Percentiles rank a stretch among this genome's conserved stretches.
phyloP scores from a whole-genome alignment of 139 green algal genomes.

The Limnomonas spitsbergensis region DNA sequence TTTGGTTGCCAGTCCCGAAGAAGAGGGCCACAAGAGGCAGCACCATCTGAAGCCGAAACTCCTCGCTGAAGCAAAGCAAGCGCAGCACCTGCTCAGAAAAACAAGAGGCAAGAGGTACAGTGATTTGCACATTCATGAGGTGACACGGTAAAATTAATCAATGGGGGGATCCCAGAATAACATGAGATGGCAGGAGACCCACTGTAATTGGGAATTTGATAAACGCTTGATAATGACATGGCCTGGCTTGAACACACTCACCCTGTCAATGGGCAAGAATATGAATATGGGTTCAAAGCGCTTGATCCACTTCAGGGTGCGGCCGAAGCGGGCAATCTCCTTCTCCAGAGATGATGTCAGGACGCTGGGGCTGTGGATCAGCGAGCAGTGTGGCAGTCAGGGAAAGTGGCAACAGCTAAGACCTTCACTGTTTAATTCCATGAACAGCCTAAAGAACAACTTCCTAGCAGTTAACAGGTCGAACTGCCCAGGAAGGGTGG shows the following conservation, averaged over 20 bases:
- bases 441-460: not conserved
- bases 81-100: slow-evolving; percentile 40
- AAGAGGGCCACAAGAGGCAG: slow-evolving; percentile 72
- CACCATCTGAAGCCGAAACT: slow-evolving; percentile 66
- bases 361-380: slow-evolving; percentile 20
- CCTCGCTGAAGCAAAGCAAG: slow-evolving; percentile 48
- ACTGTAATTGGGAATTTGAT: no score
- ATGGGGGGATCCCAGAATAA: no score
- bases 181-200: no score
- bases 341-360: slow-evolving; percentile 41
- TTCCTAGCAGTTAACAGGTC: not conserved
- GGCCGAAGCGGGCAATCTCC: slow-evolving; percentile 62
- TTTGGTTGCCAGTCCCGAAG: slow-evolving; percentile 74
- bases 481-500: no score
- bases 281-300: slow-evolving; percentile 59
- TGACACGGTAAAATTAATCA: not conserved
- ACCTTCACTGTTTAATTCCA: not conserved
- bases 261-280: slow-evolving; percentile 59
- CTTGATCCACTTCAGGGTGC: slow-evolving; percentile 48
- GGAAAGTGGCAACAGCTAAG: not conserved
- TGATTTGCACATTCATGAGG: no score
- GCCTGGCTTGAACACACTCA: no score
- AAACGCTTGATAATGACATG: no score
- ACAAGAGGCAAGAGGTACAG: slow-evolving; percentile 52
- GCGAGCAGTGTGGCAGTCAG: no score